Percentiles rank a stretch among this genome's conserved stretches.
phyloP scores from a whole-genome alignment of 345 rosid genomes.

The Gossypium longicalyx region DNA sequence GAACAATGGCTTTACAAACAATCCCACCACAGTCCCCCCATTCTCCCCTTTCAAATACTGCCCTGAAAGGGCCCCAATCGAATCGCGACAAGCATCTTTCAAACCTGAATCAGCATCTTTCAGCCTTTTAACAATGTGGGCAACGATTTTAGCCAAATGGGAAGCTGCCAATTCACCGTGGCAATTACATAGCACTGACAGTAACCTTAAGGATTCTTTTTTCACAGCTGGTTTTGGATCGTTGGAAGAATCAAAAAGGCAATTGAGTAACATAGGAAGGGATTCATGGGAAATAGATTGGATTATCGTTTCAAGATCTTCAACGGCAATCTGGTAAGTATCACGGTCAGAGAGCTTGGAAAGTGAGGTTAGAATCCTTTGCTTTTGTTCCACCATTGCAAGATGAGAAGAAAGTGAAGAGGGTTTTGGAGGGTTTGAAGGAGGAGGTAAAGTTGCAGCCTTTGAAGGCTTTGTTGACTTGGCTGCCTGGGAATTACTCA shows the following conservation, averaged over 20 bases:
- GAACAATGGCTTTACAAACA: slow-evolving; percentile 82
- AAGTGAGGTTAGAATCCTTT: slow-evolving; percentile 74
- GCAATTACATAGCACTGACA: slow-evolving; percentile 50
- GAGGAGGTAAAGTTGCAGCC: slow-evolving; percentile 32
- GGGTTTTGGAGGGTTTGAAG: slow-evolving; percentile 37
- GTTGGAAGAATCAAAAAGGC: slow-evolving; percentile 77
- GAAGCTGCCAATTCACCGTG: slow-evolving; percentile 62
- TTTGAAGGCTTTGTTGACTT: slow-evolving; percentile 37
- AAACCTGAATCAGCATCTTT: slow-evolving; percentile 93
- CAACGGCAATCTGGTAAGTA: slow-evolving; percentile 87
- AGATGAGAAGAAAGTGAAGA: slow-evolving; percentile 72
- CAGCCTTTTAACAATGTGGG: slow-evolving; percentile 65
- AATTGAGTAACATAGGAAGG: slow-evolving; percentile 82
- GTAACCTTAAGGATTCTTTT: slow-evolving; percentile 72
- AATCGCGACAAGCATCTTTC: slow-evolving; percentile 83
- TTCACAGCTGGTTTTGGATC: slow-evolving; percentile 87
- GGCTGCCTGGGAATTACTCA: slow-evolving; percentile 45
- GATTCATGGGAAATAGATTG: slow-evolving; percentile 67
- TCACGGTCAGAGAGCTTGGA: slow-evolving; percentile 94
- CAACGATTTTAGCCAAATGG: slow-evolving; percentile 67
- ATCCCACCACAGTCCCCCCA: slow-evolving; percentile 47
- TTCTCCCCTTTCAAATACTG: slow-evolving; percentile 55
- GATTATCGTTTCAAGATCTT: slow-evolving; percentile 76
- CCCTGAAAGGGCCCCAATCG: slow-evolving; percentile 69
- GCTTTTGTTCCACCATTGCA: slow-evolving; percentile 96